Evolutionary conservation across 2,329 filamentous ascomycete genomes (phyloP).

Genomic region (Hymenoscyphus occultus): DNA sequence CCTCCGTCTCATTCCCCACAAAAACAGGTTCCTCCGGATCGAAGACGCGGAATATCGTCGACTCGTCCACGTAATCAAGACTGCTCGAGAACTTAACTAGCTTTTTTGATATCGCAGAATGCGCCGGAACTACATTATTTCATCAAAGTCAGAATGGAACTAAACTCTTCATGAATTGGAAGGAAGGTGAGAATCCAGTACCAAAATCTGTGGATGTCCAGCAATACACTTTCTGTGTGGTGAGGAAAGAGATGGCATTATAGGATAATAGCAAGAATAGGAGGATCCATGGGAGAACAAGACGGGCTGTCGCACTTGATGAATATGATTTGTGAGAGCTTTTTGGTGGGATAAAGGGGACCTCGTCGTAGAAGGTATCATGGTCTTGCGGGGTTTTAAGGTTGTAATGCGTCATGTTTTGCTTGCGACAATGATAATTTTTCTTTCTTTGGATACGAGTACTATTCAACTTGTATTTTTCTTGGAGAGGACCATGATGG

Average conservation of each 20-base stretch:
- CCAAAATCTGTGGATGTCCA: neutral
- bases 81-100: conserved; percentile 7
- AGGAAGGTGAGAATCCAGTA: neutral
- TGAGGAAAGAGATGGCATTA: neutral
- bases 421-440: neutral
- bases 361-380: neutral
- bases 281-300: neutral
- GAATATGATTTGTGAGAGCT: neutral
- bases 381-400: neutral
- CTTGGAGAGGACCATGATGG: no score
- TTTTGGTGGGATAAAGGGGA: neutral
- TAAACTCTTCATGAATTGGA: no score
- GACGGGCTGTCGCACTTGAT: neutral
- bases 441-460: no score
- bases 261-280: neutral
- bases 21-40: conserved; percentile 3
- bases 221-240: neutral
- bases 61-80: neutral
- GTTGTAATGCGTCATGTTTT: neutral
- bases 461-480: no score
- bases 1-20: neutral
- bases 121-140: neutral
- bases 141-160: no score
- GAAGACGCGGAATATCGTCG: neutral
- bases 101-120: neutral